Conservation (phyloP, 495 filamentous ascomycete genomes). For the Bathelium albidoporum region DNA sequence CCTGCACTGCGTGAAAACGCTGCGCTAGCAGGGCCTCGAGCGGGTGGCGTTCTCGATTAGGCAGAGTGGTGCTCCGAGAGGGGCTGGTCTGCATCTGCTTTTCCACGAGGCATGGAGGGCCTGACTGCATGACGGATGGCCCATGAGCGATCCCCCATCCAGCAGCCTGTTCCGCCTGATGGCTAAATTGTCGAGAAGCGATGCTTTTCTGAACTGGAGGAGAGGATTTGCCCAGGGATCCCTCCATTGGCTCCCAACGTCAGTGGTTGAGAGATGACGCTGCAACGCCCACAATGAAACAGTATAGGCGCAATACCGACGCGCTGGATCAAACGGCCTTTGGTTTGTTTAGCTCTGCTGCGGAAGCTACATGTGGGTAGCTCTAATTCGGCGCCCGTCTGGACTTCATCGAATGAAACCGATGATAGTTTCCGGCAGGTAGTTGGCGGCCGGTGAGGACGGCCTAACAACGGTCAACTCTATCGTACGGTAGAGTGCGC, state of each 20-base stretch:
- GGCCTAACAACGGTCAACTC: neutral
- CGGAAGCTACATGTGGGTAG: neutral
- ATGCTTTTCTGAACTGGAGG: neutral
- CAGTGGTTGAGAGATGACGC: neutral
- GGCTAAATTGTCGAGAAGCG: neutral
- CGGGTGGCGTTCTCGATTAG: too few species aligned
- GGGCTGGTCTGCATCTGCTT: too few species aligned
- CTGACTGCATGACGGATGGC: neutral
- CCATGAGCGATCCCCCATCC: neutral
- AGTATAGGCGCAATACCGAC: neutral
- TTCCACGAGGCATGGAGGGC: too few species aligned
- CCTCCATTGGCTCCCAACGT: neutral
- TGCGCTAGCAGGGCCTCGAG: too few species aligned
- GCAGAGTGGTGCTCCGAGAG: too few species aligned
- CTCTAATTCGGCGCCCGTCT: neutral
- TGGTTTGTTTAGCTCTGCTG: neutral
- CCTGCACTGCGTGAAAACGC: too few species aligned
- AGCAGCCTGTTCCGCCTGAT: neutral
- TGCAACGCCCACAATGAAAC: neutral
- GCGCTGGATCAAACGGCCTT: neutral
- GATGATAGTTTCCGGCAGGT: neutral
- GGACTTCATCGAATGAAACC: neutral
- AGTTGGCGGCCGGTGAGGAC: neutral
- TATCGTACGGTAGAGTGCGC: neutral
- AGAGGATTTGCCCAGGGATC: neutral